phyloP scores from a whole-genome alignment of 192 early-diverging fungal species.

The Podila epigama region DNA sequence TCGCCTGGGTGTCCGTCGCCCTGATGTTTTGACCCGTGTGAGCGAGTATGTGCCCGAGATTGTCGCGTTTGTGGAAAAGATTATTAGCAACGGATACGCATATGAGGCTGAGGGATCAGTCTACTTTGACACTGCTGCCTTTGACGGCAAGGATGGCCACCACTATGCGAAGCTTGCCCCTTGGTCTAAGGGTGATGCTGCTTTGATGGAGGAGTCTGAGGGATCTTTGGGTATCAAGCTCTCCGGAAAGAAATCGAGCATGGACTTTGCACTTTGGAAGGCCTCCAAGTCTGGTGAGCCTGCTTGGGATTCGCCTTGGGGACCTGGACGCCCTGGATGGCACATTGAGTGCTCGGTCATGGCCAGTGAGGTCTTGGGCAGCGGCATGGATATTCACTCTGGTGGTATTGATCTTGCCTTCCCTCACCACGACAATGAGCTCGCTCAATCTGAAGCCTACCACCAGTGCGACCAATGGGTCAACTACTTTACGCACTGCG shows the following conservation, averaged over 20 bases:
- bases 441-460: constrained; percentile 95
- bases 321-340: constrained; percentile 95
- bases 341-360: constrained; percentile 99
- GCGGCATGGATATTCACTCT: constrained; percentile 92
- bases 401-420: constrained; percentile 96
- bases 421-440: constrained; percentile 99
- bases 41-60: constrained; percentile 98
- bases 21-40: constrained; percentile 91
- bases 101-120: constrained; percentile 93
- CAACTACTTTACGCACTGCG: constrained; percentile 98
- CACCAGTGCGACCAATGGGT: constrained; percentile 94
- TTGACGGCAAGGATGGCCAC: constrained; percentile 83
- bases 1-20: constrained; percentile 83
- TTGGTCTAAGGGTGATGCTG: constrained; percentile 81
- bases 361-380: constrained; percentile 91
- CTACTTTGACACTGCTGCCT: constrained; percentile 91
- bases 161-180: constrained; percentile 96
- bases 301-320: constrained; percentile 93
- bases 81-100: constrained; percentile 95
- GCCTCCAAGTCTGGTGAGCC: constrained; percentile 93
- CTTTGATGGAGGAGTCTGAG: constrained; percentile 90
- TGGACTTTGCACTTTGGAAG: constrained; percentile 99
- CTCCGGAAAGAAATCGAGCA: constrained; percentile 69
- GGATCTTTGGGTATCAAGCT: constrained; percentile 78
- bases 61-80: constrained; percentile 86